Evolutionary conservation across 768 basidiomycete species (phyloP), one percentile per base, ranked within the genome.

Genomic region (Phylloporus sp.): DNA sequence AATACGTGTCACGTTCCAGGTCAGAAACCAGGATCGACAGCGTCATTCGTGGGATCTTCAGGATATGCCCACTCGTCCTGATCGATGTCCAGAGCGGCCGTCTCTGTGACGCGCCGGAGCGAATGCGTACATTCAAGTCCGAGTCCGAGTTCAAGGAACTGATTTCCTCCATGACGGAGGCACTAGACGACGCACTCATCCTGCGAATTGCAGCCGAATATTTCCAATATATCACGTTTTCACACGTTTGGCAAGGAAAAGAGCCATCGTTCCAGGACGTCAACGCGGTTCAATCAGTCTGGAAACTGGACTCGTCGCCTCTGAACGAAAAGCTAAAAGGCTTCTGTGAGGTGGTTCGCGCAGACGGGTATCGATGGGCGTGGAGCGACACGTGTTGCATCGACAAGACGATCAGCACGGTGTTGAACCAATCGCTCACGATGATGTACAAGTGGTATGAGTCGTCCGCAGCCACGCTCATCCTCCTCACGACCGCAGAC

Each of bases 371-470:
- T 26, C 33, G 32, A 26, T 43, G 42, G 41, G 41, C 41, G 13
- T 42, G 41, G 41, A 32, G 31, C n/a, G 31, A 32, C 9, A 32
- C 31, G 15, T 43, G 42, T 5, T 34, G 42, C 20, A 43, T 43
- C 14, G 42, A 43, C 18, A 43, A 26, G 42, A 24, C 32, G 5
- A 23, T 26, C 6, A 33, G 34, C 10, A 33, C 42, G 32, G 15
- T 26, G 8, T 24, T 43, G 17, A 26, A 18, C 15, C 42, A 33
- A 2, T 43, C 42, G 5, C 32, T 43, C 9, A 34, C 22, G 13
- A 34, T 33, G n/a, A 43, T 43, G 42, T 43, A 43, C 42, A 43
- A 26, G 15, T 43, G 42, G 33, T 43, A 32, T 8, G 31, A n/a
- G 8, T 15, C n/a, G 15, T 32, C 31, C 15, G 31, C 15, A 6